Percentiles rank a stretch among this genome's conserved stretches.
Conservation (phyloP, 805 yeast genomes). For the Yarrowia sp. region DNA sequence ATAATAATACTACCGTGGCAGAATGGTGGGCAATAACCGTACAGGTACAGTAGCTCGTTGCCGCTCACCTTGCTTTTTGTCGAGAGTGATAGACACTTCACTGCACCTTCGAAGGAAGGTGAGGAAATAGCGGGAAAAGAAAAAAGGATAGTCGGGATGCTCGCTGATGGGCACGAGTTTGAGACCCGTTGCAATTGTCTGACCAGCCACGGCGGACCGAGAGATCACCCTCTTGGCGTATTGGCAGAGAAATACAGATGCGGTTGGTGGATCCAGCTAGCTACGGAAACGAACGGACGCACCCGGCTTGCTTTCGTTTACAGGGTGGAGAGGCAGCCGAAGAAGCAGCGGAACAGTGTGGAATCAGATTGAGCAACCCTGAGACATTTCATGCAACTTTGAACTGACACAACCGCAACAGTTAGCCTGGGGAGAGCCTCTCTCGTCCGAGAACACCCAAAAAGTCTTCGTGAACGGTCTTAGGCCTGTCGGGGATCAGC, state of each 20-base stretch:
- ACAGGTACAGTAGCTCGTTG: background rate
- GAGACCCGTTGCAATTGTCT: background rate
- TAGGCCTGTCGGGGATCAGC: constrained; percentile 2
- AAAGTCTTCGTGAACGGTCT: no score
- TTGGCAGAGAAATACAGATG: no score
- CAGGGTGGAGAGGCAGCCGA: no score
- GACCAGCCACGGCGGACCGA: background rate
- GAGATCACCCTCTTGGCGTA: background rate
- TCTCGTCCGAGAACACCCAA: background rate
- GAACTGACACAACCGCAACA: no score
- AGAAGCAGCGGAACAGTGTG: no score
- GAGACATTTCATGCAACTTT: no score
- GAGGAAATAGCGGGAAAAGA: background rate
- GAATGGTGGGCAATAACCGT: background rate
- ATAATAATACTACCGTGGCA: no score
- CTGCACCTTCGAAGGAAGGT: background rate
- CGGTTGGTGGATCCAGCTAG: no score
- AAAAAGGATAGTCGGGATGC: background rate
- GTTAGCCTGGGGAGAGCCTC: background rate
- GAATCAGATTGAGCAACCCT: no score
- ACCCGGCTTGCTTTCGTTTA: no score
- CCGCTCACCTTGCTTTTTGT: background rate
- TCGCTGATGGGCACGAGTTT: background rate
- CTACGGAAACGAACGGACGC: no score
- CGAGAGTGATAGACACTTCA: background rate